Base-by-base conservation (phyloP, 2,329 filamentous ascomycete genomes). In the Penicillium vulpinum region DNA sequence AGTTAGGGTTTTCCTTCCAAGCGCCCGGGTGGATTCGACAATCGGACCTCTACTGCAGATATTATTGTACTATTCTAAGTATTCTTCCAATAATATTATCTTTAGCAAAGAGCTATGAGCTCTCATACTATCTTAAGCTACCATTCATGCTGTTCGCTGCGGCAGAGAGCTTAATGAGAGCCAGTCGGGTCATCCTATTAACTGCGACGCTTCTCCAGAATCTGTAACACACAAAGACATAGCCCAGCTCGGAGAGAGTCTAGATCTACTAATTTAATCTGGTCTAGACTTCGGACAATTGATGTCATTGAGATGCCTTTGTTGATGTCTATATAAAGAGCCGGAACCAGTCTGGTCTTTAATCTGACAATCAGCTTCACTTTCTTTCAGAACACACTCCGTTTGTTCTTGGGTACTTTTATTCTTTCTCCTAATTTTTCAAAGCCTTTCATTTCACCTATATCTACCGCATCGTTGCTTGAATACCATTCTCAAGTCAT, bases 1-100 rank as follows among this genome's bases (percentile, higher is more conserved):
- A 56, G 39, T 48, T 44, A 55, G 50, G 46, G 48, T 56, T 41
- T 39, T 8, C 13, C 13, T 41, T 60, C 62, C 64, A 71, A 64
- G 69, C 70, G 70, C 70, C 65, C 51, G 26, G 49, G 68, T 68
- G 66, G 69, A 60, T 53, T 52, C 45, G 22, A 16, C 47, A 53
- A 43, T 31, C 21, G 28, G 21, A 48, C 9, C 53, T n/a, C n/a
- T n/a, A n/a, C n/a, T 22, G 16, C 7, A 44, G 44, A 18, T 18
- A 16, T 24, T 22, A 10, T 45, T 9, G n/a, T 26, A 21, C 21
- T 33, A 36, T 44, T 22, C 9, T 24, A 11, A 16, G 8, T 28
- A 18, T 52, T 43, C 35, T 36, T 24, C 26, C 31, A 24, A 48
- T 24, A 2, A 11, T 13, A 28, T 11, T 16, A 8, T 28, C 21